Percentiles rank a stretch among this genome's conserved stretches.
Conservation (phyloP, 148 eudicot genomes). For the Chenopodium quinoa region DNA sequence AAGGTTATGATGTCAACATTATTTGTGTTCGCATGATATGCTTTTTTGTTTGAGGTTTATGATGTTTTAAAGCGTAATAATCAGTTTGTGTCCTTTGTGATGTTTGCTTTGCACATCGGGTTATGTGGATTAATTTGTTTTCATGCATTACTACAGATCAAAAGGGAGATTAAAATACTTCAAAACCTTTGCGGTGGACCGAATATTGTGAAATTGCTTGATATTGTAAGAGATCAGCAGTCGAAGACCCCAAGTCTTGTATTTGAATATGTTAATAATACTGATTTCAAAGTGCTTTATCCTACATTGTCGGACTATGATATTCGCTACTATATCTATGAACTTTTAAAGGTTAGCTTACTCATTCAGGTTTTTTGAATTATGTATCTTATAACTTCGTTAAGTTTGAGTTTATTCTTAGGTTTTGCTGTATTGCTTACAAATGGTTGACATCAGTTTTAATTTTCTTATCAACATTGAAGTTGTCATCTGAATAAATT, state of each 20-base stretch:
- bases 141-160: slow-evolving; percentile 55
- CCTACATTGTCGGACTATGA: slow-evolving; percentile 84
- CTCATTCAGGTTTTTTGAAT: background rate
- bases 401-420: background rate
- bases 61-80: no score
- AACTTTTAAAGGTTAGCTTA: slow-evolving; percentile 74
- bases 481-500: background rate
- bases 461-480: background rate
- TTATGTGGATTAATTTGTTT: background rate
- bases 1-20: background rate
- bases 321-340: slow-evolving; percentile 83
- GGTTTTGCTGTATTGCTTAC: background rate
- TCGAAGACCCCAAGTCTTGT: slow-evolving; percentile 89
- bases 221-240: slow-evolving; percentile 89
- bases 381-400: background rate
- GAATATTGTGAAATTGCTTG: slow-evolving; percentile 83
- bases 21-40: background rate
- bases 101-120: background rate
- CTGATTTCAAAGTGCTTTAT: slow-evolving; percentile 88
- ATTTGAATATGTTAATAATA: slow-evolving; percentile 87
- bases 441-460: background rate
- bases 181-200: slow-evolving; percentile 96
- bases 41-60: background rate
- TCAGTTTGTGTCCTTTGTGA: background rate
- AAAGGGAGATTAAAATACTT: slow-evolving; percentile 93